These are phyloP conservation scores for Discostella pseudostelligera DNA, from an alignment of 108 stramenopile genomes.

Conservation along the genomic window DNA sequence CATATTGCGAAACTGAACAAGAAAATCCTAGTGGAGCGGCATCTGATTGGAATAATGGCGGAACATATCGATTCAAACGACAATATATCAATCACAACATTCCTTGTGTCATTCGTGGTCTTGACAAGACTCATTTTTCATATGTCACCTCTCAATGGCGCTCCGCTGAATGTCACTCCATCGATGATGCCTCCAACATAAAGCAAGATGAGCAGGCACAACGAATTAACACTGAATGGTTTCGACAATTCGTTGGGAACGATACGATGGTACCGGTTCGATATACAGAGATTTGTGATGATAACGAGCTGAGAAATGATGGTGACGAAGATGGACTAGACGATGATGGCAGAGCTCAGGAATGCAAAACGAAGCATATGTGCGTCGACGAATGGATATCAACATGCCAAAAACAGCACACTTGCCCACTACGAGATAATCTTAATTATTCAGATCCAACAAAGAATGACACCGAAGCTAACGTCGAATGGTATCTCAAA, in stretches of 20 bases:
- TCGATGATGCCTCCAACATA: neutral
- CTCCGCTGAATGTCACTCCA: constrained; percentile 2
- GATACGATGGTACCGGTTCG: constrained; percentile 63
- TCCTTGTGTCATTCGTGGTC: constrained; percentile 51
- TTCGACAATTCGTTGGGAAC: constrained; percentile 48
- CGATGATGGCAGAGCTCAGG: constrained; percentile 66
- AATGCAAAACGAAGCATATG: constrained; percentile 59
- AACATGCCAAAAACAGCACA: constrained; percentile 11
- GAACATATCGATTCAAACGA: constrained; percentile 37
- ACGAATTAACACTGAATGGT: constrained; percentile 57
- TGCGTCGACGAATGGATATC: constrained; percentile 53
- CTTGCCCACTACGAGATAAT: too few relatives aligned
- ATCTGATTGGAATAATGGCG: neutral
- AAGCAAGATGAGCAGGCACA: too few relatives aligned
- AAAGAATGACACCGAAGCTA: neutral
- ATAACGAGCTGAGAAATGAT: neutral
- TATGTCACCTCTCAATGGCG: constrained; percentile 1
- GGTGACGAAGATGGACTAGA: constrained; percentile 38
- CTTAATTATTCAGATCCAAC: neutral
- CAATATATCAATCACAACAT: constrained; percentile 42
- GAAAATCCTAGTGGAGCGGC: neutral
- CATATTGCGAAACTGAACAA: neutral
- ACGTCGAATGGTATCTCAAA: constrained; percentile 58
- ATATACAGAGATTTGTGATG: neutral
- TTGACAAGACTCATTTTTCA: constrained; percentile 28